Conservation (phyloP, 208 protist species). For the Leishmania arabica region DNA sequence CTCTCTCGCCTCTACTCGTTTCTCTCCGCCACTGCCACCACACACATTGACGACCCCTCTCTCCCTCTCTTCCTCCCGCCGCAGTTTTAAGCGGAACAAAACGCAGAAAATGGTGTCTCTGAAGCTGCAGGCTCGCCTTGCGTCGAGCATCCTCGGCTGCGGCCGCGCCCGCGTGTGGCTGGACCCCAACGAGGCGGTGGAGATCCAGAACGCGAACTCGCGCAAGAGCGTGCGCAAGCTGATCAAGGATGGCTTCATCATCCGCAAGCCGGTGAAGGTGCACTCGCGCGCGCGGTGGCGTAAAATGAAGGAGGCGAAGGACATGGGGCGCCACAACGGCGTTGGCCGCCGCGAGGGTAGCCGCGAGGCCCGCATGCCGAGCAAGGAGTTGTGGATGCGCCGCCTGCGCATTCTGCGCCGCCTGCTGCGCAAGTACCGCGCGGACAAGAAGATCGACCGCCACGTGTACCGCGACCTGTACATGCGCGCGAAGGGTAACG, state of each 20-base stretch:
- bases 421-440: slow-evolving; percentile 98
- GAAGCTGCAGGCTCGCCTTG: slow-evolving; percentile 98
- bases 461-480: slow-evolving; percentile 98
- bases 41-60: neutral
- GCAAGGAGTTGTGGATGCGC: slow-evolving; percentile 98
- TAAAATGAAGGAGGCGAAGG: slow-evolving; percentile 92
- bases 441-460: slow-evolving; percentile 98
- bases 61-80: neutral
- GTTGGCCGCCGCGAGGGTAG: slow-evolving; percentile 97
- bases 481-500: slow-evolving; percentile 98
- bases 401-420: slow-evolving; percentile 97
- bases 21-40: neutral
- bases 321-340: slow-evolving; percentile 93
- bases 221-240: slow-evolving; percentile 97
- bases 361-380: slow-evolving; percentile 96
- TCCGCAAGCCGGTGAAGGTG: slow-evolving; percentile 95
- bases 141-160: slow-evolving; percentile 98
- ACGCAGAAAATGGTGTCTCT: slow-evolving; percentile 69
- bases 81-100: too few relatives aligned
- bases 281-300: slow-evolving; percentile 96
- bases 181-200: slow-evolving; percentile 97
- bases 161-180: slow-evolving; percentile 98
- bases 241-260: slow-evolving; percentile 98
- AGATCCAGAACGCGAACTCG: slow-evolving; percentile 98
- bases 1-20: neutral